Percentiles rank a stretch among this genome's conserved stretches.
Conservation (phyloP, 78 protist genomes). For the Dictyostelium firmibasis region DNA sequence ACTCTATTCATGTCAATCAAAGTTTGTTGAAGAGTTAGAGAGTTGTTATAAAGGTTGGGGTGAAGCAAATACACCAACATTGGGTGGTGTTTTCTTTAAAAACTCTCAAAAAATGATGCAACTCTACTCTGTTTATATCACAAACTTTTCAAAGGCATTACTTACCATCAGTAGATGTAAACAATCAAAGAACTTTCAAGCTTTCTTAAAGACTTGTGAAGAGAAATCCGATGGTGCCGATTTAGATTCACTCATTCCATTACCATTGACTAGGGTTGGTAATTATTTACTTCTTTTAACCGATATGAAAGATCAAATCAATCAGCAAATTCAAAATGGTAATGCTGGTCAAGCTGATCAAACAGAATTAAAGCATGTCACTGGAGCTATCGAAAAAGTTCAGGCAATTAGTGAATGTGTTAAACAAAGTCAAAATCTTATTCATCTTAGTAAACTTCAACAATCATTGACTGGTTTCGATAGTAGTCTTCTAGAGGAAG, state of each 20-base stretch:
- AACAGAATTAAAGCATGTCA: conserved; percentile 12
- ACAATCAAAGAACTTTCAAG: conserved; percentile 72
- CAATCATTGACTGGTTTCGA: conserved; percentile 68
- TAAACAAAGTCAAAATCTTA: conserved; percentile 54
- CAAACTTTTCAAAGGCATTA: conserved; percentile 50
- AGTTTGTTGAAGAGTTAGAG: conserved; percentile 67
- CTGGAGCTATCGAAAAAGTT: conserved; percentile 46
- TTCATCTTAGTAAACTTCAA: conserved; percentile 44
- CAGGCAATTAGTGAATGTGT: conserved; percentile 29
- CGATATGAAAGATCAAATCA: conserved; percentile 18
- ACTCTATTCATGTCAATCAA: conserved; percentile 25
- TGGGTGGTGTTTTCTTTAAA: conserved; percentile 26
- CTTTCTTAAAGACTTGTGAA: conserved; percentile 65
- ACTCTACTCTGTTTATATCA: conserved; percentile 39
- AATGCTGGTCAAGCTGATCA: background rate
- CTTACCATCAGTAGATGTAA: conserved; percentile 25
- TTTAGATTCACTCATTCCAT: conserved; percentile 40
- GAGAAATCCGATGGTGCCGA: conserved; percentile 68
- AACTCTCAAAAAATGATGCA: conserved; percentile 28
- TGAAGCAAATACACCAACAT: conserved; percentile 12
- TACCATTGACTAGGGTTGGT: conserved; percentile 21
- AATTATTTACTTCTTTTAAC: conserved; percentile 25
- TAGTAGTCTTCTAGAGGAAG: conserved; percentile 23
- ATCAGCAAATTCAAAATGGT: background rate
- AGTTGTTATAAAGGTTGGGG: conserved; percentile 16